Conservation (phyloP, 1,139 yeast genomes). For the Eremothecium cymbalariae region DNA sequence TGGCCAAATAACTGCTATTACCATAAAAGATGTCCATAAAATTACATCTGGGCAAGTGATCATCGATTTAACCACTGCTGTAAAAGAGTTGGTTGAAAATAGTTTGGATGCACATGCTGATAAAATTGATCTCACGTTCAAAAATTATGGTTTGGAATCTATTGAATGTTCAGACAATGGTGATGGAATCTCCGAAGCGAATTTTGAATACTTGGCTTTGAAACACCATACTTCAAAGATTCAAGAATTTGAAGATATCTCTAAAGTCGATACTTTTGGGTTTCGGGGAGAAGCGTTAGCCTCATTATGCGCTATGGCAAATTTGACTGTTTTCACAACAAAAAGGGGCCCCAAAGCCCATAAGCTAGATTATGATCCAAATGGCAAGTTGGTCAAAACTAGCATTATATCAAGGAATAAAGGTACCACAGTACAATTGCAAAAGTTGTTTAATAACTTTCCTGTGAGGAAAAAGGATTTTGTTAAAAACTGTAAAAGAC, state of each 20-base stretch:
- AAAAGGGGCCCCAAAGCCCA: slow-evolving; percentile 52
- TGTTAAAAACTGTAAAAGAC: slow-evolving; percentile 57
- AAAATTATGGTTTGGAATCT: slow-evolving; percentile 67
- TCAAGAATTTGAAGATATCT: slow-evolving; percentile 47
- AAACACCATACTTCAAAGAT: slow-evolving; percentile 82
- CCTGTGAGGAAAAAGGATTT: slow-evolving; percentile 75
- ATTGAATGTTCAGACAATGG: slow-evolving; percentile 76
- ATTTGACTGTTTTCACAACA: slow-evolving; percentile 48
- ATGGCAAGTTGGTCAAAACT: slow-evolving; percentile 42
- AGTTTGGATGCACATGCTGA: slow-evolving; percentile 70
- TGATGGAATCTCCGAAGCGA: slow-evolving; percentile 53
- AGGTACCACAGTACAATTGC: slow-evolving; percentile 52
- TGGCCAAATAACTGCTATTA: slow-evolving; percentile 18
- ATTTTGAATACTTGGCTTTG: slow-evolving; percentile 53
- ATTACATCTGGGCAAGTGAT: slow-evolving; percentile 93
- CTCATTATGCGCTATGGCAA: slow-evolving; percentile 59
- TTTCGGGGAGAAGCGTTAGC: slow-evolving; percentile 83
- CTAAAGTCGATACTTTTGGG: slow-evolving; percentile 51
- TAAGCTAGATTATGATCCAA: slow-evolving; percentile 42
- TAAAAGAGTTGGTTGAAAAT: slow-evolving; percentile 83
- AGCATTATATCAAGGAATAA: slow-evolving; percentile 42
- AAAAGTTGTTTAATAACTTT: slow-evolving; percentile 49
- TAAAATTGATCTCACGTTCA: slow-evolving; percentile 56
- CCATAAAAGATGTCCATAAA: slow-evolving; percentile 42
- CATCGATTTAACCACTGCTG: slow-evolving; percentile 63